Evolutionary conservation across 805 yeast species (phyloP).

Genomic region (Starmerella apicola): DNA sequence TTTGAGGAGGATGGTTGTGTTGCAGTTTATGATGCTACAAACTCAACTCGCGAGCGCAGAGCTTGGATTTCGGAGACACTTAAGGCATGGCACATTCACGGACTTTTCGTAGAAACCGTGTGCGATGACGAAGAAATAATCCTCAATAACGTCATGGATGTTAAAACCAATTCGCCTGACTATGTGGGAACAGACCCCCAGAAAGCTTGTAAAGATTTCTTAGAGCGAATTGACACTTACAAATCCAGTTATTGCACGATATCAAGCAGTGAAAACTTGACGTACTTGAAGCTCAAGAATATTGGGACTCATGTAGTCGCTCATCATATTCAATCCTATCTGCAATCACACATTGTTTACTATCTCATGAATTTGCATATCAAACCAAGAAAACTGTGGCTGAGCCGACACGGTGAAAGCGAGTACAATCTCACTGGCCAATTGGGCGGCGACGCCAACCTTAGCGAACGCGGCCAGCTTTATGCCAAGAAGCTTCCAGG

Average conservation of each 20-base stretch:
- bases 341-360: constrained; percentile 86
- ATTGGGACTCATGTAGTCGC: constrained; percentile 80
- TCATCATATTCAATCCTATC: constrained; percentile 74
- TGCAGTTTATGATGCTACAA: constrained; percentile 89
- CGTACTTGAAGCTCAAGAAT: constrained; percentile 79
- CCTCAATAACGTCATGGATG: constrained; percentile 69
- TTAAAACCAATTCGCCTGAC: constrained; percentile 78
- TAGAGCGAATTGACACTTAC: constrained; percentile 60
- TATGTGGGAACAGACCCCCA: constrained; percentile 58
- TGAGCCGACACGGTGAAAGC: constrained; percentile 93
- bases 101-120: constrained; percentile 85
- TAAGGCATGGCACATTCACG: constrained; percentile 47
- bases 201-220: constrained; percentile 58
- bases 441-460: constrained; percentile 87
- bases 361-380: constrained; percentile 92
- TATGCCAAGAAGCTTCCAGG: constrained; percentile 75
- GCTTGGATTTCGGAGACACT: constrained; percentile 38
- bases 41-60: constrained; percentile 67
- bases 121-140: constrained; percentile 75
- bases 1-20: constrained; percentile 69
- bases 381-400: constrained; percentile 83
- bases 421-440: constrained; percentile 84
- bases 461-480: constrained; percentile 70
- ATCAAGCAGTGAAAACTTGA: constrained; percentile 37
- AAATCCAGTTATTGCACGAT: constrained; percentile 68